A percentile compares a stretch with the other conserved stretches of the same genome.
These are phyloP conservation scores for Erodium moschatum DNA, from an alignment of 441 rosid genomes.

Conservation along the genomic window DNA sequence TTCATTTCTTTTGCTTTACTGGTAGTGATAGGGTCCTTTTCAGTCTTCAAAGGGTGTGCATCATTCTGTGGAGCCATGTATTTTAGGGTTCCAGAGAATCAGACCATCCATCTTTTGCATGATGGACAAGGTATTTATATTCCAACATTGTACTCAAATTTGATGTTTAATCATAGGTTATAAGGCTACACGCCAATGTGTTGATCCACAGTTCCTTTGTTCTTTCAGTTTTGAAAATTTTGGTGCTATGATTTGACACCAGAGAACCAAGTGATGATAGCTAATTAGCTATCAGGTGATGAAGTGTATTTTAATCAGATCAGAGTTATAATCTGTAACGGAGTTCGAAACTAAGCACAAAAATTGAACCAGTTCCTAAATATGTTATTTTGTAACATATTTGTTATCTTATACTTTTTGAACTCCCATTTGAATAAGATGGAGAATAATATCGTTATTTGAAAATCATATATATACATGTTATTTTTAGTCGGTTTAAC, in stretches of 20 bases:
- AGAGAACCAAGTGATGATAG: background rate
- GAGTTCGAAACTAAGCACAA: too few species aligned
- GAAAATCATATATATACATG: too few species aligned
- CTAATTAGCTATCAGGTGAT: too few species aligned
- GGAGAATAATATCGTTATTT: too few species aligned
- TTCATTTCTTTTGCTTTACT: background rate
- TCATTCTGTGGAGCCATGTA: constrained; percentile 31
- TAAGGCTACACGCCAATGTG: background rate
- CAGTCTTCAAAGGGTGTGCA: constrained; percentile 9
- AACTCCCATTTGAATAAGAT: too few species aligned
- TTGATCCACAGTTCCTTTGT: background rate
- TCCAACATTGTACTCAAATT: background rate
- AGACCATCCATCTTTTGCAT: constrained; percentile 3
- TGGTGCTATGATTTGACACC: background rate
- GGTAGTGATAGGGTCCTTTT: constrained; percentile 5
- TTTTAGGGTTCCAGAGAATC: constrained; percentile 39
- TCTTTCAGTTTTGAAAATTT: background rate
- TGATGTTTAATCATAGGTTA: background rate
- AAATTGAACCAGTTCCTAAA: too few species aligned
- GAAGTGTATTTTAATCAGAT: too few species aligned
- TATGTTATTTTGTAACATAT: too few species aligned
- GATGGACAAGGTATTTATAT: background rate
- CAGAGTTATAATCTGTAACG: too few species aligned
- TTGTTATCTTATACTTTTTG: too few species aligned
- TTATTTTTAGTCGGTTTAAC: too few species aligned